Base-by-base conservation (phyloP, 306 rosid species). In the Ceratonia siliqua region DNA sequence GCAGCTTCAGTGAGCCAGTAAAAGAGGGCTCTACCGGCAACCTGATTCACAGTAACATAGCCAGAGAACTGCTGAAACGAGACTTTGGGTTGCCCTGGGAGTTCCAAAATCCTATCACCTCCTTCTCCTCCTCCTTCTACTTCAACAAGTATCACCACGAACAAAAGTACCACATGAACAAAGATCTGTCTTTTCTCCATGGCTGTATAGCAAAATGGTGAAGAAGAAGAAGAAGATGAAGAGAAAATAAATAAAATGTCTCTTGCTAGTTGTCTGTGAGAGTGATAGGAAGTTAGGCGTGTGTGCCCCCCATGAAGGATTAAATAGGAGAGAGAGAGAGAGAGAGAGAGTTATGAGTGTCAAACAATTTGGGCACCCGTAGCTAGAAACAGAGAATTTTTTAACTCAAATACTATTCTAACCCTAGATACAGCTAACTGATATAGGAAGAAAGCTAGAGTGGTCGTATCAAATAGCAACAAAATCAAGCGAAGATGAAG, bases 1-100 rank as follows among this genome's bases (percentile, higher is more conserved):
- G 76, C 18, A 72, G 96, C 91, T 82, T 94, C 97, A 71, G 98
- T 94, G 78, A 94, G 96, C 98, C 98, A 94, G 82, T 94, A 94
- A 72, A 94, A 94, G 81, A 94, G 97, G 14, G 98, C 94, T 88
- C 98, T 81, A 8, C 98, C 97, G 39, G 89, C 89, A n/a, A 48
- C 87, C 1, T 59, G 73, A 57, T 90, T 84, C 15, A 94, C 98
- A 35, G 96, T 88, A 24, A 94, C 97, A 68, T 94, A 94, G 49
- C 98, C 98, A 15, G 98, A 91, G 80, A 87, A 94, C 42, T 94
- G 98, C 15, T 80, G 85, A 78, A 94, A 94, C 1, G 80, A 72
- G 25, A 94, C 97, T 58, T 79, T 82, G 2, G 98, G 98, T 7
- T 94, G 98, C 4, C 98, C 98, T 1, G 98, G 98, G 6, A 94